phyloP scores from a whole-genome alignment of 179 eudicot species.

The Actinidia polygama region DNA sequence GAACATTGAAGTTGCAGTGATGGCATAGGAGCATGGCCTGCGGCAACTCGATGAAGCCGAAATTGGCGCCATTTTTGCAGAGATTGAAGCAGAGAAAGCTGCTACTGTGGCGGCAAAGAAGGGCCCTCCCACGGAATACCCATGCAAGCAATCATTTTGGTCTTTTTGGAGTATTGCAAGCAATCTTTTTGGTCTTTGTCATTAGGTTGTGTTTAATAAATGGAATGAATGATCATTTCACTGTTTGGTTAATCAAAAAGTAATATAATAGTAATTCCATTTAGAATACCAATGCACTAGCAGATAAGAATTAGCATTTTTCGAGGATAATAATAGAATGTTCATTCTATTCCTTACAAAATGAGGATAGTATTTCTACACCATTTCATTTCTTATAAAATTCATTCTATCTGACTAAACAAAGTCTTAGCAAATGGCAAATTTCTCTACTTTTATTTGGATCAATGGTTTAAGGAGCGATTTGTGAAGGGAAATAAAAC shows the following conservation, averaged over 20 bases:
- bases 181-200: background rate
- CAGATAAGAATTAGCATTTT: background rate
- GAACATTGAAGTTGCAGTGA: constrained; percentile 90
- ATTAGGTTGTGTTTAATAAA: background rate
- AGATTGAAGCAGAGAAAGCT: constrained; percentile 95
- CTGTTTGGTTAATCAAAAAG: background rate
- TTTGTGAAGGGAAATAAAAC: too few species aligned
- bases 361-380: too few species aligned
- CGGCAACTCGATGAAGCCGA: constrained; percentile 89
- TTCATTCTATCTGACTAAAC: too few species aligned
- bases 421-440: too few species aligned
- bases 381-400: too few species aligned
- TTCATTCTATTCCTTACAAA: background rate
- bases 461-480: too few species aligned
- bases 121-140: constrained; percentile 75
- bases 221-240: background rate
- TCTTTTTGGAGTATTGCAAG: background rate
- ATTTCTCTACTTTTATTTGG: background rate
- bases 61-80: constrained; percentile 92
- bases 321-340: background rate
- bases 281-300: background rate
- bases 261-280: background rate
- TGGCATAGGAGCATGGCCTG: constrained; percentile 80
- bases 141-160: background rate
- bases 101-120: constrained; percentile 99